Evolutionary conservation across 257 asterid genomes (phyloP).

Genomic region (Ilex aquifolium): DNA sequence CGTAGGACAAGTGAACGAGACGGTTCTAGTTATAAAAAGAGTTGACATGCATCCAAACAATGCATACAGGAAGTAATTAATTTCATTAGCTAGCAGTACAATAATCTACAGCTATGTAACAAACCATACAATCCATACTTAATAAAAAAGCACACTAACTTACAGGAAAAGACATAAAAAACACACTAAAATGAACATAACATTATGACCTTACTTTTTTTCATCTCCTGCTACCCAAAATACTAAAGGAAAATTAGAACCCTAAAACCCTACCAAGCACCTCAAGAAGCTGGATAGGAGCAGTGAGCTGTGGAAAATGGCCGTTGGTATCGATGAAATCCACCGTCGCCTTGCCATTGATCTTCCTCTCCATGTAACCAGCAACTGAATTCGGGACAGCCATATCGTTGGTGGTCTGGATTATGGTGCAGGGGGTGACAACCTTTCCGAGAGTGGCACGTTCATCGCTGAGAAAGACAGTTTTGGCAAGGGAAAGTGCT

Average conservation of each 20-base stretch:
- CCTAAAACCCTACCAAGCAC: background rate
- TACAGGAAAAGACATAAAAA: background rate
- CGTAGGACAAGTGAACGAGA: too few species aligned
- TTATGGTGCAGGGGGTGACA: background rate
- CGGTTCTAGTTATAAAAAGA: too few species aligned
- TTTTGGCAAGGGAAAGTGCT: background rate
- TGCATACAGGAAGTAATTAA: too few species aligned
- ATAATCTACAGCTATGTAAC: constrained; percentile 4
- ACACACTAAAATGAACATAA: too few species aligned
- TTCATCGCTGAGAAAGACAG: background rate
- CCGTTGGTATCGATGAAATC: background rate
- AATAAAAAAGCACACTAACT: background rate
- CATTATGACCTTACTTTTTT: too few species aligned
- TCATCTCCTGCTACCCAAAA: too few species aligned
- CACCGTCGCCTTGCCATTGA: background rate
- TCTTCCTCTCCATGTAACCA: background rate
- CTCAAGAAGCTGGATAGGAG: background rate
- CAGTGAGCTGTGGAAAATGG: background rate
- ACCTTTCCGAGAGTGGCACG: background rate
- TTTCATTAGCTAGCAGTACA: background rate
- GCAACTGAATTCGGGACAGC: background rate
- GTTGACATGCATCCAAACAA: too few species aligned
- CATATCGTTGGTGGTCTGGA: background rate
- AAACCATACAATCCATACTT: constrained; percentile 8
- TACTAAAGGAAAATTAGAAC: background rate